phyloP scores from a whole-genome alignment of 306 rosid genomes.

The Spatholobus suberectus region DNA sequence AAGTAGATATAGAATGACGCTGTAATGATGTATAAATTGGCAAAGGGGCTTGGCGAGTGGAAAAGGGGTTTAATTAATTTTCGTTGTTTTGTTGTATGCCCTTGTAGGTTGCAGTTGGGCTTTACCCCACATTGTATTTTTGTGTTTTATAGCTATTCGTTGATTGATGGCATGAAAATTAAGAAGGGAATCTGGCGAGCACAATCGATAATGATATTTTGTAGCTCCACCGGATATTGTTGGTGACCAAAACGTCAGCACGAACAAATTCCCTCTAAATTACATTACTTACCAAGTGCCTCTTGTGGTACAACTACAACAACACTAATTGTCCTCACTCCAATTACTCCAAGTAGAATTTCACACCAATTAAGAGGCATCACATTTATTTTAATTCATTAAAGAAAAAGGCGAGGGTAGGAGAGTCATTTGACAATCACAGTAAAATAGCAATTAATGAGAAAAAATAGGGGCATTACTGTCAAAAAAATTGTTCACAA shows the following conservation, averaged over 20 bases:
- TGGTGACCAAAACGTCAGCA: conserved; percentile 17
- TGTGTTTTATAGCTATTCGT: conserved; percentile 25
- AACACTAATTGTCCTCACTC: neutral
- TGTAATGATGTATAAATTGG: neutral
- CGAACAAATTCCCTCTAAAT: neutral
- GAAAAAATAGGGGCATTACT: conserved; percentile 36
- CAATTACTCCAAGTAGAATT: neutral
- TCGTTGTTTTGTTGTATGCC: neutral
- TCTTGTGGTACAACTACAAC: neutral
- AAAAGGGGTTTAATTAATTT: neutral
- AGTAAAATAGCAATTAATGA: conserved; percentile 39
- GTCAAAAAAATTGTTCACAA: conserved; percentile 16
- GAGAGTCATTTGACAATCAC: neutral
- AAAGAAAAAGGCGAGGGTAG: neutral
- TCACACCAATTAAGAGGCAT: neutral
- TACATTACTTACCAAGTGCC: neutral
- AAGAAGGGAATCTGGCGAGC: neutral
- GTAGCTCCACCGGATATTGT: neutral
- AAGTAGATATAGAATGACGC: neutral
- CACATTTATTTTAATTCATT: too few species aligned
- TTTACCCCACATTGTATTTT: conserved; percentile 34
- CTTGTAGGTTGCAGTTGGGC: conserved; percentile 6
- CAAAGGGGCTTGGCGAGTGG: neutral
- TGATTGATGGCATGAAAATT: conserved; percentile 22
- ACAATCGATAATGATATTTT: conserved; percentile 18